A percentile compares a stretch with the other conserved stretches of the same genome.
These are phyloP conservation scores for Curvularia lunata DNA, from an alignment of 2,329 filamentous ascomycete genomes.

Conservation along the genomic window DNA sequence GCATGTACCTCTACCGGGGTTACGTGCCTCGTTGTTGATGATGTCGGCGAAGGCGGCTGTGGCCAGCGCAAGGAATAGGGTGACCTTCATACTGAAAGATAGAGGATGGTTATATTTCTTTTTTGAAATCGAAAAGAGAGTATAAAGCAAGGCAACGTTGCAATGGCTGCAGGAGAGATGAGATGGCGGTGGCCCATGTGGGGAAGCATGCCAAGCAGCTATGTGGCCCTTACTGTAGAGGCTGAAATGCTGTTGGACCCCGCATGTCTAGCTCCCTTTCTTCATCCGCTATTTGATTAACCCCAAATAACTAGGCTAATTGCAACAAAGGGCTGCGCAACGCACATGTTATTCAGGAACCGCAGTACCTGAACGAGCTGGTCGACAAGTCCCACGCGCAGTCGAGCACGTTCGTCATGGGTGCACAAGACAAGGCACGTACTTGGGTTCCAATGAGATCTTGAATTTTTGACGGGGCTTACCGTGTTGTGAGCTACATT, in stretches of 20 bases:
- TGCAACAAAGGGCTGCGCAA: neutral
- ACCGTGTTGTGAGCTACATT: neutral
- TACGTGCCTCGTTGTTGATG: conserved; percentile 42
- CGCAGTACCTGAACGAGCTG: neutral
- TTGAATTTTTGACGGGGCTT: neutral
- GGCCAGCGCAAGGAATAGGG: conserved; percentile 57
- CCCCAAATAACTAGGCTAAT: neutral
- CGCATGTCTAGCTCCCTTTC: neutral
- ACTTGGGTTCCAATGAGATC: neutral
- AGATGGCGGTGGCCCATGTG: conserved; percentile 19
- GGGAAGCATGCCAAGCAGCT: conserved; percentile 27
- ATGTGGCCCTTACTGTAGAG: conserved; percentile 16
- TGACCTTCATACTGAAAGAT: conserved; percentile 51
- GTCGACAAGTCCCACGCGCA: neutral
- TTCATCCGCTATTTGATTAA: neutral
- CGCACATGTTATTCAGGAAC: neutral
- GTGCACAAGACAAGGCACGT: neutral
- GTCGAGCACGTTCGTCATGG: neutral
- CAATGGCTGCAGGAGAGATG: conserved; percentile 13
- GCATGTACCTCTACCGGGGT: neutral
- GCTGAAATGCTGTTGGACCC: conserved; percentile 13
- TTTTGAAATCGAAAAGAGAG: conserved; percentile 1
- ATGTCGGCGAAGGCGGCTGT: conserved; percentile 51
- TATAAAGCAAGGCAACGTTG: conserved; percentile 13
- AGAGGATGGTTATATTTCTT: neutral